Base-by-base conservation (phyloP, 2,329 filamentous ascomycete genomes). In the Ophiocordyceps unilateralis region DNA sequence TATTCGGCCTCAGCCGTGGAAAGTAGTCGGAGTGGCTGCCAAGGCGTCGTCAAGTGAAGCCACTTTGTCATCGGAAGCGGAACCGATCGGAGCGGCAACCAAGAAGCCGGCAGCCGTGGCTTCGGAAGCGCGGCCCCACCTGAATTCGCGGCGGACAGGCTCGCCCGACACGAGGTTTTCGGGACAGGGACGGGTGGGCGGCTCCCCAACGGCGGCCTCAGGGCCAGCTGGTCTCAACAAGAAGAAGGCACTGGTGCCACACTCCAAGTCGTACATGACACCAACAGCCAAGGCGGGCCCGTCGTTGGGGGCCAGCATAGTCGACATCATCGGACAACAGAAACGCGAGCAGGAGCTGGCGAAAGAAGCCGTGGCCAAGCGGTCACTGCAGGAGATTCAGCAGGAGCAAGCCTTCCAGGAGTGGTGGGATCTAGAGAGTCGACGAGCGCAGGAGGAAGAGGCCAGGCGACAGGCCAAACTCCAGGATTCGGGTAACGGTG, bases 351-450 rank as follows among this genome's bases (percentile, higher is more conserved):
- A 93, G 55, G 77, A 86, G 45, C 74, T 76, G 17, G 78, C 93
- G 47, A 81, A 77, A 43, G 88, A 94, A 56, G 85, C 87, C 1
- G 79, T 79, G 11, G 84, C 87, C 2, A 95, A 93, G 62, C 75
- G 89, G 44, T 91, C 84, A 48, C 65, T 98, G 24, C 80, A 93
- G 55, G 91, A 96, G 48, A 98, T 98, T 46, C 91, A 98, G 58
- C 78, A 91, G 50, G 91, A 98, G 61, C 91, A 98, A 56, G 86
- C 86, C 42, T 98, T 98, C 57, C 85, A 95, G 57, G 80, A 93
- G 57, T 94, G 88, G 87, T 94, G 87, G 87, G 85, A 93, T 50
- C 78, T 83, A 48, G 88, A 94, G 59, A 86, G 80, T 52, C 71
- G 72, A 46, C 70, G 83, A 23, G 74, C 81, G 32, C 79, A 81